Evolutionary conservation across 2,329 filamentous ascomycete genomes (phyloP).

Genomic region (Hirsutella minnesotensis): DNA sequence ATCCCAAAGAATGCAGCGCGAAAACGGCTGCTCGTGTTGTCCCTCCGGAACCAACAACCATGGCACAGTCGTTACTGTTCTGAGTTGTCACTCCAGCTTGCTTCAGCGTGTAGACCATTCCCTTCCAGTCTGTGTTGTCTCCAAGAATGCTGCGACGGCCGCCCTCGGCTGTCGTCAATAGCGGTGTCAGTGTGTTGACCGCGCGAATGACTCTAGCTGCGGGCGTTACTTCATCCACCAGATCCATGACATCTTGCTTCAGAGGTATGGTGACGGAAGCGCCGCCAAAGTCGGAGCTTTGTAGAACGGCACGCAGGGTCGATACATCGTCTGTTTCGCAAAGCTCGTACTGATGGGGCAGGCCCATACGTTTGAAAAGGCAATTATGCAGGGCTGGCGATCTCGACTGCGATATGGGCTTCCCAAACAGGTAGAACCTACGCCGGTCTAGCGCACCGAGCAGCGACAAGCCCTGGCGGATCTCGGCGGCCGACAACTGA

Average conservation of each 20-base stretch:
- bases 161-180: conserved; percentile 21
- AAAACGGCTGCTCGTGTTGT: conserved; percentile 88
- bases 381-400: conserved; percentile 86
- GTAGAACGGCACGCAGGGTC: conserved; percentile 54
- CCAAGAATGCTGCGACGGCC: conserved; percentile 52
- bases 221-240: conserved; percentile 69
- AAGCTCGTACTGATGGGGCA: conserved; percentile 72
- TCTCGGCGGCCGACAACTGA: conserved; percentile 82
- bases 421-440: conserved; percentile 80
- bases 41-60: conserved; percentile 85
- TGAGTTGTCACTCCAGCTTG: conserved; percentile 46
- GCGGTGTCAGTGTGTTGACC: conserved; percentile 81
- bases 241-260: conserved; percentile 74
- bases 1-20: conserved; percentile 72
- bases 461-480: conserved; percentile 64
- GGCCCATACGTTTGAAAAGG: conserved; percentile 62
- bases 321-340: conserved; percentile 59
- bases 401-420: conserved; percentile 68
- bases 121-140: conserved; percentile 92
- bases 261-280: conserved; percentile 93
- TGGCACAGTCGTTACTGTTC: conserved; percentile 36
- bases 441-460: conserved; percentile 67
- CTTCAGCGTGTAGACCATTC: conserved; percentile 72
- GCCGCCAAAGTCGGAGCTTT: conserved; percentile 68
- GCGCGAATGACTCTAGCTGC: conserved; percentile 79